phyloP scores from a whole-genome alignment of 441 rosid species.

The Geranium incanum region DNA sequence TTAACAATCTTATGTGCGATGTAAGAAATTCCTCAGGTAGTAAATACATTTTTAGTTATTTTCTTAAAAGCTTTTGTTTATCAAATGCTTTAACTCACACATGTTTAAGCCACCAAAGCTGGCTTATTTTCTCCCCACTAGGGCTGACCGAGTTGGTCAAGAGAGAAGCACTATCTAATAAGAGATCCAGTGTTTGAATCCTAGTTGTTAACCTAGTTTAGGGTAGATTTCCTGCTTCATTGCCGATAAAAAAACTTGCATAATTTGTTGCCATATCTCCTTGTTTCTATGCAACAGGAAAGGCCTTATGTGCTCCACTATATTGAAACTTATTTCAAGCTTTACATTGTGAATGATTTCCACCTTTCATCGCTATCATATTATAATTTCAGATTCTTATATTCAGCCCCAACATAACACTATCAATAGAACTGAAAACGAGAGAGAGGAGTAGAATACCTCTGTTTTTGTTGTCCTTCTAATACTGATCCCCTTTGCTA shows the following conservation, averaged over 20 bases:
- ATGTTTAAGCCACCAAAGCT: background rate
- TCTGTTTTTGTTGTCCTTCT: no score
- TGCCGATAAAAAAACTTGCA: no score
- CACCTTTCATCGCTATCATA: background rate
- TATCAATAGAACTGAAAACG: no score
- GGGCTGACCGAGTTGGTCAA: no score
- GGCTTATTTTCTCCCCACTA: background rate
- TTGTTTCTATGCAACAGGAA: background rate
- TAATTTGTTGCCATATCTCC: background rate
- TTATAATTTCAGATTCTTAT: background rate
- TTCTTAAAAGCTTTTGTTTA: background rate
- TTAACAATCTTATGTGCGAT: background rate
- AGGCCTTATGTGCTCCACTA: background rate
- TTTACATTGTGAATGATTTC: background rate
- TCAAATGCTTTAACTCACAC: background rate
- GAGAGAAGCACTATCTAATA: no score
- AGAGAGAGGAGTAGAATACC: no score
- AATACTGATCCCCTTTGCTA: no score
- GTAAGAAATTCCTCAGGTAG: conserved; percentile 1
- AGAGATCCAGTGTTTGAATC: no score
- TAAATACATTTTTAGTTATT: background rate
- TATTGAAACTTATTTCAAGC: background rate
- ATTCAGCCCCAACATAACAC: background rate
- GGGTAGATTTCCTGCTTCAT: no score
- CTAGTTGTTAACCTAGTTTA: no score